Conservation (phyloP, 2,329 filamentous ascomycete species). For the Fulvia fulva region DNA sequence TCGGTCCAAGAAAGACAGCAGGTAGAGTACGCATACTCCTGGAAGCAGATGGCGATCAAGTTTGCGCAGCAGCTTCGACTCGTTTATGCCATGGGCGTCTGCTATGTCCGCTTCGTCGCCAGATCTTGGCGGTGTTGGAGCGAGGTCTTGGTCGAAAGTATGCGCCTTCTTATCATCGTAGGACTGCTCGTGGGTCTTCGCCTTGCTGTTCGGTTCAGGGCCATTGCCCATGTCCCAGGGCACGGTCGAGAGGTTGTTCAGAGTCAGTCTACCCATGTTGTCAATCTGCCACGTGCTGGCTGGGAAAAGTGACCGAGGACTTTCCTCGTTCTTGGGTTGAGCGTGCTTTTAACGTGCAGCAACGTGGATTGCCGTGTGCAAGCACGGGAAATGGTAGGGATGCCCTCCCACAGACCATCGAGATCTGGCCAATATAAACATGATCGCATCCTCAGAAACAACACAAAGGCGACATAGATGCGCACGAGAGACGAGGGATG, state of each 20-base stretch:
- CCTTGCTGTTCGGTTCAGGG: not conserved
- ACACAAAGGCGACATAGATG: not conserved
- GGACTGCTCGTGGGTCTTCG: not conserved
- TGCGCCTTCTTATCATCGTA: not conserved
- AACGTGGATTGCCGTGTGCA: not conserved
- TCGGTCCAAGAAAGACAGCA: conserved; percentile 38
- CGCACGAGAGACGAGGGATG: not conserved
- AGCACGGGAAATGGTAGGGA: not conserved
- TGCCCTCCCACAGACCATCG: not conserved
- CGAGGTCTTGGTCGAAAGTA: not conserved
- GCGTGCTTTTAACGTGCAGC: not conserved
- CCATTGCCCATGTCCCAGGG: conserved; percentile 3
- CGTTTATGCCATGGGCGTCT: conserved; percentile 43
- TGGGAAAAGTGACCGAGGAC: not conserved
- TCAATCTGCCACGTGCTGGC: not conserved
- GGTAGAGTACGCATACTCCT: conserved; percentile 40
- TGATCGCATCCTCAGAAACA: not conserved
- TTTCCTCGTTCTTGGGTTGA: not conserved
- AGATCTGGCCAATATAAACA: not conserved
- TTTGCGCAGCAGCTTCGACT: conserved; percentile 57
- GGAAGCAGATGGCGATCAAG: conserved; percentile 44
- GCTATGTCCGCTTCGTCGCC: conserved; percentile 17
- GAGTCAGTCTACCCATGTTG: not conserved
- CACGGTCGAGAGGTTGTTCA: not conserved
- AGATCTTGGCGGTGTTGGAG: conserved; percentile 1